phyloP scores from a whole-genome alignment of 805 yeast species.

The Saccharomycopsis selenospora region DNA sequence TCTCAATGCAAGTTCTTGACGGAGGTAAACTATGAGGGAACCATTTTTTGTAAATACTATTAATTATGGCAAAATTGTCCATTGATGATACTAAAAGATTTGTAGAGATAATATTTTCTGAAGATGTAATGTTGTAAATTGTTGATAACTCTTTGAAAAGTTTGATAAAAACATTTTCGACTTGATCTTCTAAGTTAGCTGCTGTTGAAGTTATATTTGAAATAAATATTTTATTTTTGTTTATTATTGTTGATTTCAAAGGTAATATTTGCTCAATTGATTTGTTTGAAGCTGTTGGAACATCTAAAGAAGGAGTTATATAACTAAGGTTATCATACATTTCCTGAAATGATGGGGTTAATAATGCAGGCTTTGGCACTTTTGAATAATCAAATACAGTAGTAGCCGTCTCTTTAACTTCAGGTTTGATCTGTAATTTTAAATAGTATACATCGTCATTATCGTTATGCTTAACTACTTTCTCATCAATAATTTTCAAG shows the following conservation, averaged over 20 bases:
- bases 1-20: slow-evolving; percentile 76
- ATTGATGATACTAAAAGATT: slow-evolving; percentile 58
- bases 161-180: slow-evolving; percentile 41
- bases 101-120: slow-evolving; percentile 2
- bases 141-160: slow-evolving; percentile 31
- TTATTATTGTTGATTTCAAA: not conserved
- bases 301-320: not conserved
- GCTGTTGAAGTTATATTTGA: slow-evolving; percentile 34
- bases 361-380: slow-evolving; percentile 27
- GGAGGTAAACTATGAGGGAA: slow-evolving; percentile 73
- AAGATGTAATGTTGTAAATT: slow-evolving; percentile 23
- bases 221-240: slow-evolving; percentile 29
- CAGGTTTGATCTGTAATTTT: slow-evolving; percentile 39
- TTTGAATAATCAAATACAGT: slow-evolving; percentile 8
- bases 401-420: slow-evolving; percentile 30
- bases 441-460: slow-evolving; percentile 66
- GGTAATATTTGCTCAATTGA: not conserved
- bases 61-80: slow-evolving; percentile 54
- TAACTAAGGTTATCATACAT: slow-evolving; percentile 22
- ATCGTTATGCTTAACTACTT: slow-evolving; percentile 40
- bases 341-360: slow-evolving; percentile 36
- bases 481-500: slow-evolving; percentile 36
- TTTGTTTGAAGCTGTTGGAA: not conserved
- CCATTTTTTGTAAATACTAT: slow-evolving; percentile 47
- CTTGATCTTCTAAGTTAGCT: slow-evolving; percentile 36